These are phyloP conservation scores for Solanum gandarillasii DNA, from an alignment of 257 asterid genomes.

Conservation along the genomic window DNA sequence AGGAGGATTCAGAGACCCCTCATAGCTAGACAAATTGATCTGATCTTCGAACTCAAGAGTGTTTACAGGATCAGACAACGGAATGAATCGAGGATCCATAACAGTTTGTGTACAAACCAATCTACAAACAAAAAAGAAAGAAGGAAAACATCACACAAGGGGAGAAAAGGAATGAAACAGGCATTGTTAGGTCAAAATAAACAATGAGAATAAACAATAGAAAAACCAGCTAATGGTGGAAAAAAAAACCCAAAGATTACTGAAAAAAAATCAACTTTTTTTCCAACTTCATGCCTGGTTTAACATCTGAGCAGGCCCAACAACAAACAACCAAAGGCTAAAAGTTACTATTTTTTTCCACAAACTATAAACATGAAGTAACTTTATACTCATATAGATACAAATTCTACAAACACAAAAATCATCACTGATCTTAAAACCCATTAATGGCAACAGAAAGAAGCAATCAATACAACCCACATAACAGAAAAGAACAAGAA, in stretches of 20 bases:
- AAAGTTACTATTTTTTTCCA: background rate
- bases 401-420: background rate
- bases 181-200: background rate
- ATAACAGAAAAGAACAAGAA: background rate
- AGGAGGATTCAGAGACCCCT: constrained; percentile 26
- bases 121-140: constrained; percentile 6
- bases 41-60: constrained; percentile 30
- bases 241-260: background rate
- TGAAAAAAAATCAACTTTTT: background rate
- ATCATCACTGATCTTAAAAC: background rate
- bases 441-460: background rate
- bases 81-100: constrained; percentile 52
- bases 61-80: constrained; percentile 12
- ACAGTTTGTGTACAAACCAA: background rate
- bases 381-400: background rate
- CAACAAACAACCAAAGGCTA: background rate
- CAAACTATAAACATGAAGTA: background rate
- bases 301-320: background rate
- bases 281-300: background rate
- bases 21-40: constrained; percentile 21
- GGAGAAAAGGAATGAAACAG: background rate
- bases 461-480: background rate
- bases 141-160: background rate
- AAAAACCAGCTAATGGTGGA: background rate
- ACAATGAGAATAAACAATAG: background rate